Conservation (phyloP, 768 basidiomycete genomes). For the Tephrocybe sp. region DNA sequence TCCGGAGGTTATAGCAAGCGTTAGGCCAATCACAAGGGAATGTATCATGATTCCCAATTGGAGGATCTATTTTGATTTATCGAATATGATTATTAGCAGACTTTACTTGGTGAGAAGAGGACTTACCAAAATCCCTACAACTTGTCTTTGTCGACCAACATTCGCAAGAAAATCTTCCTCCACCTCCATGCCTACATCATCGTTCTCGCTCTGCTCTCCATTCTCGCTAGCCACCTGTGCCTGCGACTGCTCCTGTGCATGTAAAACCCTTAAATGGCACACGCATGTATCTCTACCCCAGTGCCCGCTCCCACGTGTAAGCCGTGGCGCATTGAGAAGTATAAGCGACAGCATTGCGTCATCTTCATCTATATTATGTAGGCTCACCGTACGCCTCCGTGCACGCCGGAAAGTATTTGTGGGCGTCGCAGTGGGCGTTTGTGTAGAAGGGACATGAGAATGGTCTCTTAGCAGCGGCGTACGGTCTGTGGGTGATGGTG, state of each 20-base stretch:
- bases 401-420: too few relatives aligned
- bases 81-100: not conserved
- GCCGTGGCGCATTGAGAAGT: slow-evolving; percentile 20
- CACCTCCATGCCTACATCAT: slow-evolving; percentile 15
- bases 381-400: too few relatives aligned
- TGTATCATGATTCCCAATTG: slow-evolving; percentile 88
- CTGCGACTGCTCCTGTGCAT: slow-evolving; percentile 8
- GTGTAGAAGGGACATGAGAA: not conserved
- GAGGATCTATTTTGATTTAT: slow-evolving; percentile 51
- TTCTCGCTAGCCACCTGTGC: slow-evolving; percentile 9
- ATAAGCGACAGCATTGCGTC: slow-evolving; percentile 17
- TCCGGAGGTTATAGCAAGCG: slow-evolving; percentile 68
- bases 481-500: slow-evolving; percentile 5
- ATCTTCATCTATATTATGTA: slow-evolving; percentile 15
- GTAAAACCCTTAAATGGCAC: too few relatives aligned
- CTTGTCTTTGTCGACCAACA: slow-evolving; percentile 59
- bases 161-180: slow-evolving; percentile 23
- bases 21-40: slow-evolving; percentile 78
- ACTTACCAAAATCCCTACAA: slow-evolving; percentile 74
- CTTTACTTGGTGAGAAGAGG: not conserved
- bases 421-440: slow-evolving; percentile 6
- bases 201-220: slow-evolving; percentile 5
- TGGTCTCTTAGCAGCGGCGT: slow-evolving; percentile 13
- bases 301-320: slow-evolving; percentile 17
- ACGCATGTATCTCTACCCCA: slow-evolving; percentile 18